Evolutionary conservation across 2,329 filamentous ascomycete species (phyloP), one percentile per base, ranked within the genome.

Genomic region (Exophiala alcalophila): DNA sequence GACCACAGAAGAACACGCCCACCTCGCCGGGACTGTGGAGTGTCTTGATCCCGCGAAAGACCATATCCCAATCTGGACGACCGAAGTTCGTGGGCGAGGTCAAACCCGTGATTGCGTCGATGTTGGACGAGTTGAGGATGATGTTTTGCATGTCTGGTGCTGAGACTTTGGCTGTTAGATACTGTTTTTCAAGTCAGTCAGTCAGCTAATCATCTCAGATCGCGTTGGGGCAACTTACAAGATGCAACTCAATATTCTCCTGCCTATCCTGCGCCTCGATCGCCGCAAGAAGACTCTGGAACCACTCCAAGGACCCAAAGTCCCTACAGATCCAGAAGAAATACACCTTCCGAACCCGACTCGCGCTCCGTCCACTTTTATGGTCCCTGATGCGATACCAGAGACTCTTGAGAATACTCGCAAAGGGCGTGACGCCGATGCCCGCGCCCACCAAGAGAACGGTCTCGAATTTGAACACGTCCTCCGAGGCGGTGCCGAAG

Each of bases 261-360:
- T 87, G 83, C 50, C 87, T 74, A 67, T 94, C 87, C 68, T 92
- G 86, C 0, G 84, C 83, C 67, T 92, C 87, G 57, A 94, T 91
- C 40, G 87, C 87, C 51, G 89, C 74, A 10, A 94, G 76, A 46
- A 94, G 70, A 14, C 84, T 90, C 33, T 85, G 77, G 74, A 94
- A 92, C 87, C 87, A 94, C 71, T 92, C 86, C 57, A 92, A 90
- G 0, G 84, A 88, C 24, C 83, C 86, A 60, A 91, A 91, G 65
- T 92, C 86, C 65, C 86, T 77, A 72, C 86, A 91, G 50, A 92
- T 82, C 87, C 87, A 92, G 77, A 92, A 89, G 72, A 92, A 92
- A 71, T 92, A 94, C 12, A 94, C 86, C 66, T 92, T 94, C 59
- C 82, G 77, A 28, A 94, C 73, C 3, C 85, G 76, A 2, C 84